These are phyloP conservation scores for Adenanthera pavonina DNA, from an alignment of 306 rosid genomes.

Conservation along the genomic window DNA sequence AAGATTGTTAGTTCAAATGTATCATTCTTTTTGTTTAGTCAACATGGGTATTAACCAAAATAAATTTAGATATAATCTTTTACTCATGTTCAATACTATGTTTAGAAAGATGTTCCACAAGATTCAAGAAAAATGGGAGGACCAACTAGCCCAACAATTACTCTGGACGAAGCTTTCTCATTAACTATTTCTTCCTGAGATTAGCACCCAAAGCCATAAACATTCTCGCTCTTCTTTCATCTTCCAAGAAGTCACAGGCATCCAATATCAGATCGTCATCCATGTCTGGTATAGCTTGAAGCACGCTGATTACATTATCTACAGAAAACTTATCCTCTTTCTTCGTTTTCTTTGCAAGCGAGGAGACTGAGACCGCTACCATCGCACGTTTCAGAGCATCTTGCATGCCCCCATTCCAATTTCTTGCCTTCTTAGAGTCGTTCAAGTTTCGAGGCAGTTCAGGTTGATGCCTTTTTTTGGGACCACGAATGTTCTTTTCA, in stretches of 20 bases:
- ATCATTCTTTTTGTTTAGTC: neutral
- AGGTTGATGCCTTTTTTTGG: constrained; percentile 40
- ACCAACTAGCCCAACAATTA: constrained; percentile 21
- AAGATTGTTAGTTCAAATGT: neutral
- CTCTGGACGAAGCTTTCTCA: constrained; percentile 42
- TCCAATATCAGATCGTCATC: constrained; percentile 48
- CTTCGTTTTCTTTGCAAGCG: constrained; percentile 52
- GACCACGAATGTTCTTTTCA: constrained; percentile 37
- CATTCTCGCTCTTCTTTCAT: constrained; percentile 47
- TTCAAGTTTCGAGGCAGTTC: constrained; percentile 33
- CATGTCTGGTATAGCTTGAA: constrained; percentile 60
- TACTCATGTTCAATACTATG: neutral
- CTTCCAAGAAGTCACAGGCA: constrained; percentile 46
- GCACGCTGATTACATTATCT: constrained; percentile 42
- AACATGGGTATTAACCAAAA: neutral
- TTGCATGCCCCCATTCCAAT: constrained; percentile 27
- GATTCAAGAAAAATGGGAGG: neutral
- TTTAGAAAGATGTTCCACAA: neutral
- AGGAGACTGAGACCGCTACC: constrained; percentile 52
- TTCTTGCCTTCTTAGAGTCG: constrained; percentile 44
- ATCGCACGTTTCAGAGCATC: constrained; percentile 44
- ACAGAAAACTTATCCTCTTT: constrained; percentile 51
- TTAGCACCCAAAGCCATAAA: constrained; percentile 35
- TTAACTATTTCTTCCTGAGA: constrained; percentile 41
- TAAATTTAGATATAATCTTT: neutral